These are phyloP conservation scores for Coniochaeta ligniaria DNA, from an alignment of 2,329 filamentous ascomycete genomes.

Conservation along the genomic window DNA sequence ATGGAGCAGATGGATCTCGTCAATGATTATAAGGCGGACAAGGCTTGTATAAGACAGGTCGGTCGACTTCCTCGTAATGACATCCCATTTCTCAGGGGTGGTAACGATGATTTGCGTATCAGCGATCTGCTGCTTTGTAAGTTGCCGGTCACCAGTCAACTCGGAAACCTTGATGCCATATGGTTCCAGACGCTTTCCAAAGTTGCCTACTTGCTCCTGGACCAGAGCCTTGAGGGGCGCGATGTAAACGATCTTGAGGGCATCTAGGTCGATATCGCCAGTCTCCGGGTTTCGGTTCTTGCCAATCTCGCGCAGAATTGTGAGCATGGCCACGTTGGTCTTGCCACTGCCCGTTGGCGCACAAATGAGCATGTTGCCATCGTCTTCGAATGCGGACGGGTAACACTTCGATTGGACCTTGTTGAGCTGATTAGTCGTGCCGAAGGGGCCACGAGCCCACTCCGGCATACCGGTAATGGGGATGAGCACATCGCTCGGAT, in stretches of 20 bases:
- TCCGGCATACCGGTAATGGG: conserved; percentile 85
- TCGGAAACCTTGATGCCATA: conserved; percentile 94
- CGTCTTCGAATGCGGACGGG: conserved; percentile 82
- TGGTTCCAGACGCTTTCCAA: conserved; percentile 81
- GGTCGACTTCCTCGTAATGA: conserved; percentile 95
- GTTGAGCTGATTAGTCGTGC: conserved; percentile 79
- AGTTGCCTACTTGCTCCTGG: conserved; percentile 96
- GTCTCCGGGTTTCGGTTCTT: conserved; percentile 86
- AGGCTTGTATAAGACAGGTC: conserved; percentile 95
- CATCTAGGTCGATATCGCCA: conserved; percentile 90
- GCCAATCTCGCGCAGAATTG: conserved; percentile 91
- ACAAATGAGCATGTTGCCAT: conserved; percentile 97
- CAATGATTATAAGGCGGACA: conserved; percentile 92
- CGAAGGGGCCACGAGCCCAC: conserved; percentile 85
- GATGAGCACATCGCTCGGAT: conserved; percentile 72
- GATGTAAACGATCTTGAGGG: conserved; percentile 98
- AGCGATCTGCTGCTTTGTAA: conserved; percentile 96
- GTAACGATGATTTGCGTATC: conserved; percentile 98
- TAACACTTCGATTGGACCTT: conserved; percentile 94
- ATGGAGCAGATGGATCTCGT: conserved; percentile 95
- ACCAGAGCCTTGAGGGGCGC: conserved; percentile 93
- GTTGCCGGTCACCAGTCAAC: conserved; percentile 91
- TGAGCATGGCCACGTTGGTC: conserved; percentile 96
- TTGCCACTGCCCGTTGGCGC: conserved; percentile 96
- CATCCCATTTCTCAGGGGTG: conserved; percentile 98